A percentile compares a stretch with the other conserved stretches of the same genome.
phyloP scores from a whole-genome alignment of 2,329 filamentous ascomycete genomes.

The Polychaeton citri region DNA sequence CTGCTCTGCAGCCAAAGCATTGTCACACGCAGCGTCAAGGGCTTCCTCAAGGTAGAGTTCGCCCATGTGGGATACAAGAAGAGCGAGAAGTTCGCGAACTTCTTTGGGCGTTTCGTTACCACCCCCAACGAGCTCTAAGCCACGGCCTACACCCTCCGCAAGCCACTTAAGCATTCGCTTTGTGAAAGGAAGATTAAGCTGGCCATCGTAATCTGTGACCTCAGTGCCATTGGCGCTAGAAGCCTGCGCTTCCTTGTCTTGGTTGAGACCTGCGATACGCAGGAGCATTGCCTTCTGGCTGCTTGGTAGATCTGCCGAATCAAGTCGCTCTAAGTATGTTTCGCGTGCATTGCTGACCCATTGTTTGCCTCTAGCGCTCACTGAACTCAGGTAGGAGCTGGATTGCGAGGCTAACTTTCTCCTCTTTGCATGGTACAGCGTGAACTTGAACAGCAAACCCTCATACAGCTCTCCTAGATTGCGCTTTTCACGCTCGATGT shows the following conservation, averaged over 20 bases:
- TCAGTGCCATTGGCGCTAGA: constrained; percentile 62
- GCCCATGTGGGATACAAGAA: constrained; percentile 77
- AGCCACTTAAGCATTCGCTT: constrained; percentile 98
- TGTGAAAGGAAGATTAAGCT: constrained; percentile 69
- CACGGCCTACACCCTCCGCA: constrained; percentile 83
- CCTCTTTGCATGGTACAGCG: constrained; percentile 77
- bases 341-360: constrained; percentile 78
- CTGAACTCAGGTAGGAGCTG: constrained; percentile 81
- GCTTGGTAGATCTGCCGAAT: constrained; percentile 74
- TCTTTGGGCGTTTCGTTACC: constrained; percentile 87
- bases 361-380: constrained; percentile 82
- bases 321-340: constrained; percentile 76
- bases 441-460: constrained; percentile 89
- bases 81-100: constrained; percentile 68
- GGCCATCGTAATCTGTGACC: constrained; percentile 78
- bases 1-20: constrained; percentile 62
- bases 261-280: constrained; percentile 68
- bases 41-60: constrained; percentile 61
- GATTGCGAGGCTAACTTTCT: constrained; percentile 58
- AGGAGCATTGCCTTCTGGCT: constrained; percentile 87
- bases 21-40: constrained; percentile 58
- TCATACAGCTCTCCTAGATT: constrained; percentile 73
- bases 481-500: constrained; percentile 51
- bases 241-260: constrained; percentile 43
- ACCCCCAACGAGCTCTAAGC: constrained; percentile 69